Base-by-base conservation (phyloP, 441 rosid genomes). In the Lepidium campestre region DNA sequence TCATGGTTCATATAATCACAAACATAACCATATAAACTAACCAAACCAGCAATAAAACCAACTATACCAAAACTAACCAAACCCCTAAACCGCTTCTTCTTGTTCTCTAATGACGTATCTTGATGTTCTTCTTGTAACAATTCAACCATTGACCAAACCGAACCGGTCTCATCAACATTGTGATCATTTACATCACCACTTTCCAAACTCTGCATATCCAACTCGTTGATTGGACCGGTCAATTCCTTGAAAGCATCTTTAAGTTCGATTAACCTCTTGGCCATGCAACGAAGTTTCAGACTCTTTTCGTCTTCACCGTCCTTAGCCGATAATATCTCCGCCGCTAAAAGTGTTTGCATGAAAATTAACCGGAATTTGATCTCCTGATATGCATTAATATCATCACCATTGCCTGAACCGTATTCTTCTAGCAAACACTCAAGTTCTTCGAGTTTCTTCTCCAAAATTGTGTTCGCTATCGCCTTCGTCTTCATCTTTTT, bases 361-460 rank as follows among this genome's bases (percentile, higher is more conserved):
- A 90, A 90, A 14, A 67, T 35, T 70, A 87, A 74, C 8, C 77
- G 71, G 36, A 71, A 79, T 13, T 72, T 37, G 49, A 87, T 71
- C 65, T 82, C 80, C 36, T 76, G 76, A 29, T 69, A 45, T 39
- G 57, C 66, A 2, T 11, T 27, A 2, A 56, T 68, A 45, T 62
- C 76, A 45, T 60, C 76, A 36, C 18, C 6, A 17, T 11, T 62
- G 56, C 58, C 35, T 1, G 11, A 47, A 31, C 44, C 22, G 6
- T 23, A 35, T n/a, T 53, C 37, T 20, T 37, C 31, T 64, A 89
- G 73, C 15, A 72, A 25, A 11, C 58, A 55, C 60, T 87, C 85
- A 0, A 80, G 71, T 72, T 87, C 85, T 34, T 77, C 70, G 18
- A 86, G 73, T 77, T 70, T 86, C 37, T 76, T 86, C 78, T 68